A percentile compares a stretch with the other conserved stretches of the same genome.
Evolutionary conservation across 2,329 filamentous ascomycete genomes (phyloP).

Genomic region (Aspergillus glaucus): DNA sequence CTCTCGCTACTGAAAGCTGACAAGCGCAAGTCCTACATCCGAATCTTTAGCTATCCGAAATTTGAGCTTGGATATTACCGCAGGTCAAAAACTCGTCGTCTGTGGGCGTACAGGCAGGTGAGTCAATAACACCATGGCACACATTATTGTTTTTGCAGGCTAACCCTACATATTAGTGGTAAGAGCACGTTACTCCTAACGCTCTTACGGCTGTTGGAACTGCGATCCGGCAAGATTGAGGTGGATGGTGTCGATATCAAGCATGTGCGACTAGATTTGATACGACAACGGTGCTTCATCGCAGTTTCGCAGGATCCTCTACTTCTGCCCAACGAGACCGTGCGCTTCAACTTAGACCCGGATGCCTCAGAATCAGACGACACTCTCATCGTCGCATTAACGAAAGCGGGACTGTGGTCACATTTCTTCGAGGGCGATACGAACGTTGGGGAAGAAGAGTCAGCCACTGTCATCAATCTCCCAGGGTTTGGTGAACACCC

Average conservation of each 20-base stretch:
- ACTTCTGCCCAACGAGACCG: too few species aligned
- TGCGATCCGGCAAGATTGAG: neutral
- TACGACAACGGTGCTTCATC: neutral
- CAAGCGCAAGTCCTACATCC: too few species aligned
- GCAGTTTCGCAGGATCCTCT: conserved; percentile 2
- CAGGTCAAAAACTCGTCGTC: neutral
- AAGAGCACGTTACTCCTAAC: conserved; percentile 2
- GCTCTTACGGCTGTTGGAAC: neutral
- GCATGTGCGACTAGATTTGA: neutral
- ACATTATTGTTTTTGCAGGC: neutral
- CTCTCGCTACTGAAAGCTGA: too few species aligned
- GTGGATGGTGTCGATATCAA: neutral
- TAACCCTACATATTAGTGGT: neutral
- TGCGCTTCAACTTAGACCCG: too few species aligned
- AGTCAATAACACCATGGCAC: neutral
- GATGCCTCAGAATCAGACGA: too few species aligned
- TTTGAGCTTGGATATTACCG: neutral
- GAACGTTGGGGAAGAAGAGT: too few species aligned
- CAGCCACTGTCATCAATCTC: too few species aligned
- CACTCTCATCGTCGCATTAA: too few species aligned
- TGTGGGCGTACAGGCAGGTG: conserved; percentile 4
- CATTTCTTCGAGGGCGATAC: too few species aligned
- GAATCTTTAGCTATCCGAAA: too few species aligned
- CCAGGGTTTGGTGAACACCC: too few species aligned
- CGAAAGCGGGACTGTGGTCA: too few species aligned